Evolutionary conservation across 2,329 filamentous ascomycete genomes (phyloP).

Genomic region (Fusarium camptoceras): DNA sequence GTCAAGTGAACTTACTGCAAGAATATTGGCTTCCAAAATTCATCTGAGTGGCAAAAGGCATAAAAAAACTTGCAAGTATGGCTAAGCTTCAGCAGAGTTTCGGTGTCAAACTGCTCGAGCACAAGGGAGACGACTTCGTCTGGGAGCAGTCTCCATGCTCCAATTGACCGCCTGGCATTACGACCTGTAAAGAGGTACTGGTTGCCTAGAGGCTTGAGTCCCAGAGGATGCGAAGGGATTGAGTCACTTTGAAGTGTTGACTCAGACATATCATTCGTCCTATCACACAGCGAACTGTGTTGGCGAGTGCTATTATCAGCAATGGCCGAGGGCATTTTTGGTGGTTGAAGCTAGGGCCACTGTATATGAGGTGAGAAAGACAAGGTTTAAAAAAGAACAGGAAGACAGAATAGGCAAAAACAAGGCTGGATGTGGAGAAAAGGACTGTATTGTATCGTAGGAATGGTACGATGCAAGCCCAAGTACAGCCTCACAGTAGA

Average conservation of each 20-base stretch:
- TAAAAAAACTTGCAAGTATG: constrained; percentile 86
- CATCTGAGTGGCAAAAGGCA: constrained; percentile 85
- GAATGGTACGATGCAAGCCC: constrained; percentile 16
- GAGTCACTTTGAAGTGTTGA: constrained; percentile 53
- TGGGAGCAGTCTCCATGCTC: constrained; percentile 74
- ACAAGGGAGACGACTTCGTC: constrained; percentile 84
- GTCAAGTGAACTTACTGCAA: constrained; percentile 74
- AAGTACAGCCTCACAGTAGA: constrained; percentile 3
- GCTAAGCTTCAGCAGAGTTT: constrained; percentile 73
- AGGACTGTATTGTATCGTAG: not conserved
- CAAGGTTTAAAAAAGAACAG: not conserved
- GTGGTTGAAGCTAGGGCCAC: constrained; percentile 4
- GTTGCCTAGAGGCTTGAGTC: constrained; percentile 89
- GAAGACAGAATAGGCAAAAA: not conserved
- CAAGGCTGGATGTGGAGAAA: constrained; percentile 12
- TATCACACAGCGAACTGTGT: constrained; percentile 36
- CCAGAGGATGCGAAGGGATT: constrained; percentile 83
- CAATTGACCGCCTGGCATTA: constrained; percentile 75
- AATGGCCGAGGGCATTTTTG: constrained; percentile 40
- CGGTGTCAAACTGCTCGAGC: constrained; percentile 78
- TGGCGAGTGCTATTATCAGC: constrained; percentile 18
- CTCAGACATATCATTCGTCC: constrained; percentile 40
- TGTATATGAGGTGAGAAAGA: not conserved
- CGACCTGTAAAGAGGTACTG: constrained; percentile 73
- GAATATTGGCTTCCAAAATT: constrained; percentile 89